Conservation (phyloP, 1,284 basidiomycete species). For the Microbotryum lychnidis-dioicae region DNA sequence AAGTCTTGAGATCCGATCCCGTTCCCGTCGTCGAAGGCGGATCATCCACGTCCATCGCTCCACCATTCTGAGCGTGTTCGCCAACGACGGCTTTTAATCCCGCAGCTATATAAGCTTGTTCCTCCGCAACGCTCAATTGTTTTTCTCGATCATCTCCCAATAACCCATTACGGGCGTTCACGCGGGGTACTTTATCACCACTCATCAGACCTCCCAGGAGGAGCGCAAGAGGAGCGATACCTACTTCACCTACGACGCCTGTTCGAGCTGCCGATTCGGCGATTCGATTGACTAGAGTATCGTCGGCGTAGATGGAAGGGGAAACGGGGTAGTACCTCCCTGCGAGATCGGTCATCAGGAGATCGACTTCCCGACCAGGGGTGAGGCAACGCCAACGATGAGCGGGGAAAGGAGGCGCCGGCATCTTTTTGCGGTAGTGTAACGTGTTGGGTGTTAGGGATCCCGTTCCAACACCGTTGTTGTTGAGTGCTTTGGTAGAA, state of each 20-base stretch:
- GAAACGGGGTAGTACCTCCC: constrained; percentile 19
- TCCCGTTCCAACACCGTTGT: not conserved
- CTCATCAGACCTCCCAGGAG: constrained; percentile 10
- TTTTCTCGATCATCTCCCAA: not conserved
- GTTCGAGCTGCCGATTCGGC: not conserved
- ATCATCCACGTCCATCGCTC: too few species aligned
- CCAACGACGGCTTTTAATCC: too few species aligned
- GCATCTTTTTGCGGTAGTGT: not conserved
- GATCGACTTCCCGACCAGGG: constrained; percentile 6
- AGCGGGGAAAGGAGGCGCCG: constrained; percentile 14
- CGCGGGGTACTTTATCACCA: not conserved
- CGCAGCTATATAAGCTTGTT: too few species aligned
- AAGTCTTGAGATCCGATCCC: too few species aligned
- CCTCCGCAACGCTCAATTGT: too few species aligned
- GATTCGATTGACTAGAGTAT: not conserved
- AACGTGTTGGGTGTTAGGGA: not conserved
- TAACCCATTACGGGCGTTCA: not conserved
- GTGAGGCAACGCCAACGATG: constrained; percentile 19
- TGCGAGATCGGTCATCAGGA: constrained; percentile 13
- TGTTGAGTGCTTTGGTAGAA: not conserved
- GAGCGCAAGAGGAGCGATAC: constrained; percentile 12
- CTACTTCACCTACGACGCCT: constrained; percentile 18
- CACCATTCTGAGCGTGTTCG: too few species aligned
- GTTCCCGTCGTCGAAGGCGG: too few species aligned
- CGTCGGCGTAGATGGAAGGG: not conserved